Conservation (phyloP, 208 protist species). For the Herpetomonas samuelpessoai region DNA sequence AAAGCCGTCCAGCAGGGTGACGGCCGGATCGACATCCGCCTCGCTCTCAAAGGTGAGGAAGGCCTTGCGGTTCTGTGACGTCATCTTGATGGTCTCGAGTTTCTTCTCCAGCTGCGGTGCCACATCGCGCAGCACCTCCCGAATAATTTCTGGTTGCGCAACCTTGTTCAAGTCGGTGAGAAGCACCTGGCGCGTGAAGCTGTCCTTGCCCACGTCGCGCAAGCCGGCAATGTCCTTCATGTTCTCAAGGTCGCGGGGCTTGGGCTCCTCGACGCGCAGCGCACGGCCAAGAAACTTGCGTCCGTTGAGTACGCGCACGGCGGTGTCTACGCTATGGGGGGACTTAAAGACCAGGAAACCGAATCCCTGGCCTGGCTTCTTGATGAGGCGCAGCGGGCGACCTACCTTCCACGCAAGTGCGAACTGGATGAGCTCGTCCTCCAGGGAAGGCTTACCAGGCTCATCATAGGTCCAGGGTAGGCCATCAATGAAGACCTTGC, state of each 20-base stretch:
- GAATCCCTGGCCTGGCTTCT: constrained; percentile 87
- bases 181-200: constrained; percentile 81
- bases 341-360: constrained; percentile 88
- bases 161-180: constrained; percentile 81
- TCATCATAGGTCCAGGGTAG: constrained; percentile 78
- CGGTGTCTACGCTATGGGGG: constrained; percentile 79
- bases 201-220: constrained; percentile 65
- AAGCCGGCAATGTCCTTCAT: constrained; percentile 30
- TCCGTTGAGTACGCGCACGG: constrained; percentile 83
- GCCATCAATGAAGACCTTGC: constrained; percentile 89
- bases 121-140: constrained; percentile 83
- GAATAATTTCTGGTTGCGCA: constrained; percentile 83
- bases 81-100: constrained; percentile 89
- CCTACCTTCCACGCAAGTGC: constrained; percentile 81
- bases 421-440: constrained; percentile 87
- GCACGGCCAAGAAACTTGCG: constrained; percentile 87
- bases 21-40: constrained; percentile 63
- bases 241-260: constrained; percentile 57
- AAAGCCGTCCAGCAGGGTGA: constrained; percentile 84
- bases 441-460: constrained; percentile 51
- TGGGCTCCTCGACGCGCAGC: constrained; percentile 86
- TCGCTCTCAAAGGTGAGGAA: constrained; percentile 81
- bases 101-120: constrained; percentile 84
- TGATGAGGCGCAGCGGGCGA: constrained; percentile 82
- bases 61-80: constrained; percentile 86